Evolutionary conservation across 371 early-diverging fungal species (phyloP).

Genomic region (Mortierella sp.): DNA sequence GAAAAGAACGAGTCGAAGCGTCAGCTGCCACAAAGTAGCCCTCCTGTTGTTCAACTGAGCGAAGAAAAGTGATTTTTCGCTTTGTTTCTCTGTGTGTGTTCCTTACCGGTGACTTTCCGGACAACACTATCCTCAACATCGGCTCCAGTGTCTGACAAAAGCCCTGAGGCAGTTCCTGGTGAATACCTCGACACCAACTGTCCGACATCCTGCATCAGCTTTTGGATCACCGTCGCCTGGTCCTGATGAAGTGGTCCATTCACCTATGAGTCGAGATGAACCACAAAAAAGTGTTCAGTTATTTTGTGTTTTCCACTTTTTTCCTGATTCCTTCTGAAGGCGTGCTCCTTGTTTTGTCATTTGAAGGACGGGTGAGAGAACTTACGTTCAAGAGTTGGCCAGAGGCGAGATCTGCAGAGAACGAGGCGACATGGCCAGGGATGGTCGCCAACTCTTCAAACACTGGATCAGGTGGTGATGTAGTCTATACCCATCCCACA

Average conservation of each 20-base stretch:
- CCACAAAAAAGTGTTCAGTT: neutral
- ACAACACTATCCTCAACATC: slow-evolving; percentile 48
- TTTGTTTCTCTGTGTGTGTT: neutral
- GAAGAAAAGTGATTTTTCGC: neutral
- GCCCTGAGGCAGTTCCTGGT: slow-evolving; percentile 5
- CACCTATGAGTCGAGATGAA: slow-evolving; percentile 14
- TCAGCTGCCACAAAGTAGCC: neutral
- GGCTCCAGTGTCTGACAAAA: slow-evolving; percentile 9
- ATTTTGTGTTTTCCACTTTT: too few species aligned
- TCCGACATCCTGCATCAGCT: slow-evolving; percentile 57
- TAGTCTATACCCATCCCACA: slow-evolving; percentile 29
- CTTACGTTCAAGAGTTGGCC: slow-evolving; percentile 52
- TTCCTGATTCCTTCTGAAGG: too few species aligned
- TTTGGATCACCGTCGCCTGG: slow-evolving; percentile 49
- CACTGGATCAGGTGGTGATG: slow-evolving; percentile 54
- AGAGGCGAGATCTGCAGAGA: slow-evolving; percentile 54
- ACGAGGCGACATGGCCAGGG: slow-evolving; percentile 54
- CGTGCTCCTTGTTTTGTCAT: too few species aligned
- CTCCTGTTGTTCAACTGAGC: too few species aligned
- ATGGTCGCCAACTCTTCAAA: slow-evolving; percentile 55
- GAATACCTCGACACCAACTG: slow-evolving; percentile 54
- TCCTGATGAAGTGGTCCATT: slow-evolving; percentile 48
- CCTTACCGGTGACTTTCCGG: slow-evolving; percentile 52
- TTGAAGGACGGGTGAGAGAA: neutral
- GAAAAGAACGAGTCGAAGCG: neutral